Percentiles rank a stretch among this genome's conserved stretches.
Evolutionary conservation across 495 filamentous ascomycete genomes (phyloP).

Genomic region (Aspergillus ellipticus): DNA sequence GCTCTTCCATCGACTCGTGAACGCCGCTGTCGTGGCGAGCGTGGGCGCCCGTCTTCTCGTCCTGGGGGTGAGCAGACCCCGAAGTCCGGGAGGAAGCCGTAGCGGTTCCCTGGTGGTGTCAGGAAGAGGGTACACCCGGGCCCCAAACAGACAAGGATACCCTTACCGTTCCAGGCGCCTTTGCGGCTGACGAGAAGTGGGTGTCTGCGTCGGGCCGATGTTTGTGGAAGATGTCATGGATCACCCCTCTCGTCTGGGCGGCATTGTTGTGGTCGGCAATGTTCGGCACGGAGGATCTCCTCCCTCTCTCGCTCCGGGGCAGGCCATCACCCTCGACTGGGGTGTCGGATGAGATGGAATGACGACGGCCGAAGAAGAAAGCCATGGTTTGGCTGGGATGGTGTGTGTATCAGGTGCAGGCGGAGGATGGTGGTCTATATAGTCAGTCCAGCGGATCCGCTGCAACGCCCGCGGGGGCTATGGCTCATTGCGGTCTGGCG

Average conservation of each 20-base stretch:
- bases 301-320: background rate
- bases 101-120: no score
- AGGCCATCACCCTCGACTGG: conserved; percentile 6
- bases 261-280: background rate
- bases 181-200: background rate
- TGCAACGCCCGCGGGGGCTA: no score
- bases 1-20: background rate
- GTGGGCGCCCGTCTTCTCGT: background rate
- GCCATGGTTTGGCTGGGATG: conserved; percentile 8
- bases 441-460: background rate
- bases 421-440: no score
- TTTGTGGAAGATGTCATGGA: conserved; percentile 31
- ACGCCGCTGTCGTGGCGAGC: conserved; percentile 1
- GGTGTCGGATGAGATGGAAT: conserved; percentile 12
- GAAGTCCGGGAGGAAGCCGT: no score
- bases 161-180: background rate
- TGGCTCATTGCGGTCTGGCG: background rate
- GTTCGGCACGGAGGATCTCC: conserved; percentile 15
- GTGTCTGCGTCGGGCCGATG: conserved; percentile 12
- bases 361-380: conserved; percentile 19
- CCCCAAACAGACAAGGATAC: no score
- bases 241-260: conserved; percentile 8
- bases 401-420: background rate
- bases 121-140: no score
- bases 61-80: background rate